These are phyloP conservation scores for Aspergillus sclerotioniger DNA, from an alignment of 495 filamentous ascomycete species.

Conservation along the genomic window DNA sequence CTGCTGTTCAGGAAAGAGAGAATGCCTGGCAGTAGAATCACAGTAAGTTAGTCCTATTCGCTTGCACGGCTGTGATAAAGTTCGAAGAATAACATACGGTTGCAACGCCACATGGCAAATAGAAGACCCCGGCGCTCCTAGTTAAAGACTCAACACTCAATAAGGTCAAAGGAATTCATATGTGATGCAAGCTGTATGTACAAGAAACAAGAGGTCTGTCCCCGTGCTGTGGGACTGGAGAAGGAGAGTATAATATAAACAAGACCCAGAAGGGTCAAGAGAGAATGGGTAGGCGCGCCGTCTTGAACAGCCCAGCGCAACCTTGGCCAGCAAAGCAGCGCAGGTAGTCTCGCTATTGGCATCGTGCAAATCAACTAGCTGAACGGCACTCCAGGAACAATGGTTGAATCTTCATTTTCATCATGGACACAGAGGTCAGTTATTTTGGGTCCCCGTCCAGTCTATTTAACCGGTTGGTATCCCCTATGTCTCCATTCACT, in stretches of 20 bases:
- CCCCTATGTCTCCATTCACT: slow-evolving; percentile 39
- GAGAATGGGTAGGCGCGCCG: background rate
- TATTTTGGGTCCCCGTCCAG: slow-evolving; percentile 10
- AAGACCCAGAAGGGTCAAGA: background rate
- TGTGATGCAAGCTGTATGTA: background rate
- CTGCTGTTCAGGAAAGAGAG: too few relatives aligned
- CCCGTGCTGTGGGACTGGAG: background rate
- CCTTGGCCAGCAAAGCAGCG: slow-evolving; percentile 27
- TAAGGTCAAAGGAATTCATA: background rate
- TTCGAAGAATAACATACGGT: too few relatives aligned
- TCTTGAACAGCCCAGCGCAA: slow-evolving; percentile 15
- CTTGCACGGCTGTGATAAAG: too few relatives aligned
- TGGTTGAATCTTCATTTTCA: slow-evolving; percentile 14
- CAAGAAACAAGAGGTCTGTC: background rate
- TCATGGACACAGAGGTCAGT: slow-evolving; percentile 12
- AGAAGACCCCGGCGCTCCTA: too few relatives aligned
- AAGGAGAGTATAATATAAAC: background rate
- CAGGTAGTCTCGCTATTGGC: slow-evolving; percentile 12
- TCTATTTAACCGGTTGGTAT: slow-evolving; percentile 37
- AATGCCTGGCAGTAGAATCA: too few relatives aligned
- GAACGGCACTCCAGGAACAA: slow-evolving; percentile 2
- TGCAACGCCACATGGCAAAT: too few relatives aligned
- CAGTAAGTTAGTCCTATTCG: too few relatives aligned
- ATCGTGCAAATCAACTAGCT: slow-evolving; percentile 9
- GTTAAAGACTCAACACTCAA: background rate